Percentiles rank a stretch among this genome's conserved stretches.
phyloP scores from a whole-genome alignment of 371 early-diverging fungal genomes.

The Rhizopus arrhizus region DNA sequence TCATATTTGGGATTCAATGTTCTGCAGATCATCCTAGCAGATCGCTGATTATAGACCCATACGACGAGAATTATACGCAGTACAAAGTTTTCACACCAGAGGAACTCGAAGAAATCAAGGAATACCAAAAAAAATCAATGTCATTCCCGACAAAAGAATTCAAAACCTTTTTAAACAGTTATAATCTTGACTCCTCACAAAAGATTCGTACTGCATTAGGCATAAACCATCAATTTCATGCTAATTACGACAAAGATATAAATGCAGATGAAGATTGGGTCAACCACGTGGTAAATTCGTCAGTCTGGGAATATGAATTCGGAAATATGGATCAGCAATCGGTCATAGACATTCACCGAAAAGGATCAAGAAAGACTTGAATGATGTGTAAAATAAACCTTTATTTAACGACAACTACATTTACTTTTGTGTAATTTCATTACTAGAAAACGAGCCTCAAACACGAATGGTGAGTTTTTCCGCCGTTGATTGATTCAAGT shows the following conservation, averaged over 20 bases:
- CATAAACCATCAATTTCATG: constrained; percentile 1
- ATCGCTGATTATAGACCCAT: constrained; percentile 11
- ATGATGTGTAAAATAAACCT: too few species aligned
- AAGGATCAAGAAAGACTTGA: too few species aligned
- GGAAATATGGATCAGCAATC: too few species aligned
- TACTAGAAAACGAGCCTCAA: too few species aligned
- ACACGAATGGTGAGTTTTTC: too few species aligned
- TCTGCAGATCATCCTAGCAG: constrained; percentile 7
- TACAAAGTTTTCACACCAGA: constrained; percentile 10
- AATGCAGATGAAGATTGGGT: constrained; percentile 2
- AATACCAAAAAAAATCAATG: neutral
- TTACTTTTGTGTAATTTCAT: too few species aligned
- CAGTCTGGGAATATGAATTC: too few species aligned
- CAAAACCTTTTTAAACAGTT: constrained; percentile 2
- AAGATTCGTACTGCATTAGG: constrained; percentile 1
- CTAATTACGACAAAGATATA: neutral
- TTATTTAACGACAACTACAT: too few species aligned
- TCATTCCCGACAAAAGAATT: neutral
- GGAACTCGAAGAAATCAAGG: constrained; percentile 7
- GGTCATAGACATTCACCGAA: too few species aligned
- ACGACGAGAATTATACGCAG: constrained; percentile 12
- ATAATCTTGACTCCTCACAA: constrained; percentile 1
- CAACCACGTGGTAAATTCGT: too few species aligned
- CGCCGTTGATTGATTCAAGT: too few species aligned
- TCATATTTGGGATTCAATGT: constrained; percentile 16